Conservation (phyloP, 1,284 basidiomycete species). For the Trametes pubescens region DNA sequence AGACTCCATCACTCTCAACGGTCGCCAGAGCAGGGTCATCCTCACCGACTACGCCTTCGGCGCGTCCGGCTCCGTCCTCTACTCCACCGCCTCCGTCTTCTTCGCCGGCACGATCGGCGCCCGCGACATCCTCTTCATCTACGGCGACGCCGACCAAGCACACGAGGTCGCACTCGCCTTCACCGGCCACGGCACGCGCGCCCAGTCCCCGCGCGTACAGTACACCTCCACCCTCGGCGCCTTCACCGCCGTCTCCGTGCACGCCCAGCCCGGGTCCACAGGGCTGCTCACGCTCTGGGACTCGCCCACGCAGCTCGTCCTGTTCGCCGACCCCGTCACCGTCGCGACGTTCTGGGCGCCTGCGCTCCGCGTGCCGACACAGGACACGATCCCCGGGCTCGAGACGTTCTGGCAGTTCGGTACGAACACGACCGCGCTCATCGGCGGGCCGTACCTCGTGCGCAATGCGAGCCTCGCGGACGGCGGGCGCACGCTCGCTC, state of each 20-base stretch:
- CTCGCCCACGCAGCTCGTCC: constrained; percentile 67
- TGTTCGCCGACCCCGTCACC: constrained; percentile 70
- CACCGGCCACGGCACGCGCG: constrained; percentile 51
- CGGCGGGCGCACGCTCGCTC: constrained; percentile 44
- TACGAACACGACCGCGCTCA: constrained; percentile 57
- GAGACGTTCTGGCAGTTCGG: constrained; percentile 59
- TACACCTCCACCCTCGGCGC: constrained; percentile 37
- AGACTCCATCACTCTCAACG: constrained; percentile 62
- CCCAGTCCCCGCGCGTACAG: constrained; percentile 43
- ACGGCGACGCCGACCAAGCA: constrained; percentile 65
- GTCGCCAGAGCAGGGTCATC: constrained; percentile 75
- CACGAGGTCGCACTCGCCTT: constrained; percentile 64
- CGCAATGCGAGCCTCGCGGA: constrained; percentile 55
- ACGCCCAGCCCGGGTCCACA: constrained; percentile 41
- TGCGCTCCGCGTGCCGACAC: constrained; percentile 44
- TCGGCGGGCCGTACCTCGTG: constrained; percentile 64
- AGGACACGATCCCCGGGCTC: constrained; percentile 40
- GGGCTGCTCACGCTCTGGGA: constrained; percentile 72
- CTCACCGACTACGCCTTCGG: constrained; percentile 76
- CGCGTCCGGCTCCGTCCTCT: constrained; percentile 55
- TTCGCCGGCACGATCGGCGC: constrained; percentile 73
- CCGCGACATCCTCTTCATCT: constrained; percentile 74
- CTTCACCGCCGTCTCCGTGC: constrained; percentile 54
- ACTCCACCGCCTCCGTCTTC: constrained; percentile 73
- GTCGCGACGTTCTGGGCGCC: constrained; percentile 67